Base-by-base conservation (phyloP, 2,329 filamentous ascomycete genomes). In the Phaeomoniella chlamydospora region DNA sequence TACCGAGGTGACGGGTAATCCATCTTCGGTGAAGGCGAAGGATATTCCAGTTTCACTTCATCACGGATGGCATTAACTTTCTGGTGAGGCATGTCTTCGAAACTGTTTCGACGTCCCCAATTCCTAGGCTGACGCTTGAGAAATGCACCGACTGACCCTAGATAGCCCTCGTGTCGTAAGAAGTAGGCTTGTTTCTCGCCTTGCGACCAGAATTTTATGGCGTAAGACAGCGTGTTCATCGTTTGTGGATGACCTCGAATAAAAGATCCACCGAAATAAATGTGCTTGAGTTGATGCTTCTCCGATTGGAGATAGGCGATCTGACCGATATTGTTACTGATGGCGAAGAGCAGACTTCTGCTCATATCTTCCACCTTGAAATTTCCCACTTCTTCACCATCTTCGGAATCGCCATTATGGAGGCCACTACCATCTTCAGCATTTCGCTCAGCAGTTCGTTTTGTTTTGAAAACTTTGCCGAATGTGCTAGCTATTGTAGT, bases 281-380 rank as follows among this genome's bases (percentile, higher is more conserved):
- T 96, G 51, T 88, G 77, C 43, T 83, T 80, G 16, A 96, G 67
- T 32, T 80, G 74, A 61, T 98, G 88, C 52, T 94, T 90, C 55
- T 94, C 87, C 4, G 85, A 90, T 54, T 96, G 90, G n/a, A 98
- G 68, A 56, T 90, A 94, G 31, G 90, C 86, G 48, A 98, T 93
- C 62, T 98, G 90, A 12, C 90, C 90, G 44, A 96, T 94, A 59
- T 96, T 96, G 65, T 96, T 96, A 55, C 81, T 88, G 18, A 96
- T 85, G 15, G 90, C 90, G 59, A 94, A 98, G 0, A 98, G 72
- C 13, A 98, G 68, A 33, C 85, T 94, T 18, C 88, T 71, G 15
- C 84, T 90, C 44, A 98, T 84, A 57, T 98, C 90, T 52, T 86
- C 77, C 22, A 75, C 69, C 13, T 73, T 75, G 58, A 94, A 96